A percentile compares a stretch with the other conserved stretches of the same genome.
phyloP scores from a whole-genome alignment of 2,329 filamentous ascomycete species.

The Moelleriella libera region DNA sequence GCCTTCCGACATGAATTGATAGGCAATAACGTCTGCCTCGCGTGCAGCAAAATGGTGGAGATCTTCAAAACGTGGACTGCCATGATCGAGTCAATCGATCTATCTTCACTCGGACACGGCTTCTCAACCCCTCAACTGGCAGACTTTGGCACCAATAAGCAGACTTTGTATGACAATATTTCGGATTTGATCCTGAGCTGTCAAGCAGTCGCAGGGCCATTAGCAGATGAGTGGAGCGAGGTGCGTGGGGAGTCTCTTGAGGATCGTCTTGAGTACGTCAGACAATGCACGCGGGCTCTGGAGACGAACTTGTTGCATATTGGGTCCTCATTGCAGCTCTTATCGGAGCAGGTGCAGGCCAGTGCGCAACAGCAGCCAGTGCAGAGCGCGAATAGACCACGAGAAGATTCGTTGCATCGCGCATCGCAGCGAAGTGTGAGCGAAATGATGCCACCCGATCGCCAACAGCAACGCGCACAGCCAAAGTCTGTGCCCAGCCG shows the following conservation, averaged over 20 bases:
- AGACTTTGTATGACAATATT: slow-evolving; percentile 84
- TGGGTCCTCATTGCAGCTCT: slow-evolving; percentile 71
- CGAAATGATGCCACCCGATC: slow-evolving; percentile 33
- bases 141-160: slow-evolving; percentile 84
- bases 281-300: slow-evolving; percentile 61
- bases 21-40: slow-evolving; percentile 67
- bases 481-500: slow-evolving; percentile 31
- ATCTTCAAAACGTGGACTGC: slow-evolving; percentile 83
- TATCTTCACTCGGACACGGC: slow-evolving; percentile 62
- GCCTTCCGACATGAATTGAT: slow-evolving; percentile 65
- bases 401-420: slow-evolving; percentile 31
- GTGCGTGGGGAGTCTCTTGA: slow-evolving; percentile 82
- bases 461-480: slow-evolving; percentile 40
- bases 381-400: slow-evolving; percentile 23
- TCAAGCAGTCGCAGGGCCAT: slow-evolving; percentile 78
- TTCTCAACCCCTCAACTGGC: slow-evolving; percentile 74
- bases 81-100: slow-evolving; percentile 81
- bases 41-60: slow-evolving; percentile 69
- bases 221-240: slow-evolving; percentile 93
- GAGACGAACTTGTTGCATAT: slow-evolving; percentile 81
- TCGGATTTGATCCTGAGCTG: slow-evolving; percentile 79
- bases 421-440: slow-evolving; percentile 43
- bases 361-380: slow-evolving; percentile 26
- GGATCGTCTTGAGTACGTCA: slow-evolving; percentile 69
- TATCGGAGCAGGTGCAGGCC: slow-evolving; percentile 66